A percentile compares a stretch with the other conserved stretches of the same genome.
phyloP scores from a whole-genome alignment of 2,329 filamentous ascomycete genomes.

The Diaporthe helianthi region DNA sequence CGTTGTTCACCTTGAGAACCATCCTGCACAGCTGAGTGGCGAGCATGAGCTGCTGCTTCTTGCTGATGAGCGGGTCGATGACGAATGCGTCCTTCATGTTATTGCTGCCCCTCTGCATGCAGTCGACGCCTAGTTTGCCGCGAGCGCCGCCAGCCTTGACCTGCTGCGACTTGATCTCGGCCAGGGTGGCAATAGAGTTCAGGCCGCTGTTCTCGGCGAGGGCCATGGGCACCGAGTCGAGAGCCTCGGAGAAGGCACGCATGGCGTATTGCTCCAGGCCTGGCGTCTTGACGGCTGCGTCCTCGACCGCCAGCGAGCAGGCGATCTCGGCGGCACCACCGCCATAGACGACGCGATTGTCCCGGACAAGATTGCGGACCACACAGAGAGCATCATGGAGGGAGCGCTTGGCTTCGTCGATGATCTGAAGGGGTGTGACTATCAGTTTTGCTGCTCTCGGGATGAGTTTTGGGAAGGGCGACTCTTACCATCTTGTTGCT shows the following conservation, averaged over 20 bases:
- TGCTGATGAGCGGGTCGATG: slow-evolving; percentile 97
- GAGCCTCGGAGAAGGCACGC: slow-evolving; percentile 94
- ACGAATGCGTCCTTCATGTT: slow-evolving; percentile 99
- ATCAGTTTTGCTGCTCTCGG: neutral
- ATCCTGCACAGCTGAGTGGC: slow-evolving; percentile 98
- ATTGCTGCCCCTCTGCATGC: slow-evolving; percentile 94
- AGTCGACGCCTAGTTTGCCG: slow-evolving; percentile 87
- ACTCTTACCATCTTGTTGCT: slow-evolving; percentile 95
- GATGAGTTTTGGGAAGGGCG: slow-evolving; percentile 21
- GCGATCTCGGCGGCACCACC: slow-evolving; percentile 97
- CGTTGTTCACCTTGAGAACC: slow-evolving; percentile 97
- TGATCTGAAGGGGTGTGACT: slow-evolving; percentile 70
- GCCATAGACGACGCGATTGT: slow-evolving; percentile 97
- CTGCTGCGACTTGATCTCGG: slow-evolving; percentile 94
- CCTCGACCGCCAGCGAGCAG: slow-evolving; percentile 94
- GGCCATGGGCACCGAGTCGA: slow-evolving; percentile 93
- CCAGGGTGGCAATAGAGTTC: slow-evolving; percentile 93
- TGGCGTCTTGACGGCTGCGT: slow-evolving; percentile 91
- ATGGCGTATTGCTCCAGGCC: slow-evolving; percentile 99
- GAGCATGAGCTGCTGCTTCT: slow-evolving; percentile 94
- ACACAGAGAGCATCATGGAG: slow-evolving; percentile 97
- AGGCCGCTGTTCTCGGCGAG: slow-evolving; percentile 96
- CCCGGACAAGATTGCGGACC: slow-evolving; percentile 91
- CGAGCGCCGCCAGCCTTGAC: slow-evolving; percentile 71
- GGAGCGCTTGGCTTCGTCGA: slow-evolving; percentile 97